phyloP scores from a whole-genome alignment of 768 basidiomycete species.

The Mycena polygramma region DNA sequence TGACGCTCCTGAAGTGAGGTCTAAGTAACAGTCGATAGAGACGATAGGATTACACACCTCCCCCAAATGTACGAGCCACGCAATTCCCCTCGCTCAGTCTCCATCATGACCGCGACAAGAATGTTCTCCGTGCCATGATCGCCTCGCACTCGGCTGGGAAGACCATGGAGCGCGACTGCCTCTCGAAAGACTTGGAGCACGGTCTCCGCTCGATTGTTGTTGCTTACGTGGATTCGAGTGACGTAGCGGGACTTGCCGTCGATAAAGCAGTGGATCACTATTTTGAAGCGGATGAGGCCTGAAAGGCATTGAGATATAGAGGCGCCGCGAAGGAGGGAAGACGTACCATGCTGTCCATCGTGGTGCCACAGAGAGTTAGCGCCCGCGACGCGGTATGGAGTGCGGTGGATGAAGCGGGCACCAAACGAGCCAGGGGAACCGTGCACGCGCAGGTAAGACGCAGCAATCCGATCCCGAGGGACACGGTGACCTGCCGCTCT shows the following conservation, averaged over 20 bases:
- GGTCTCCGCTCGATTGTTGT: conserved; percentile 56
- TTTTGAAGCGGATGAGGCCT: conserved; percentile 13
- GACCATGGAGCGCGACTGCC: conserved; percentile 41
- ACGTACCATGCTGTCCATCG: conserved; percentile 51
- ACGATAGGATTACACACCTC: conserved; percentile 37
- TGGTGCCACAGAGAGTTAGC: conserved; percentile 52
- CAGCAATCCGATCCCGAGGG: conserved; percentile 29
- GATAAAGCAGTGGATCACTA: conserved; percentile 51
- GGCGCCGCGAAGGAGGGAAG: neutral
- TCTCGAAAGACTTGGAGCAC: conserved; percentile 52
- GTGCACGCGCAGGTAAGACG: conserved; percentile 24
- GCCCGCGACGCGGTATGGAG: conserved; percentile 39
- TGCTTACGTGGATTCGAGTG: conserved; percentile 48
- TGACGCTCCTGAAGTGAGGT: conserved; percentile 48
- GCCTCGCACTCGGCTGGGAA: conserved; percentile 46
- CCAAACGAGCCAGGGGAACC: conserved; percentile 37
- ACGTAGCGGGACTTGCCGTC: conserved; percentile 56
- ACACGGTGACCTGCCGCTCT: conserved; percentile 28
- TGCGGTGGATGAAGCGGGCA: conserved; percentile 34
- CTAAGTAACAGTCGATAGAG: conserved; percentile 4
- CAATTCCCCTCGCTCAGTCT: conserved; percentile 37
- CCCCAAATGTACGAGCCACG: conserved; percentile 56
- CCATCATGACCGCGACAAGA: conserved; percentile 47
- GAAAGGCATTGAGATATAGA: neutral
- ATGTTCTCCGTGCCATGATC: conserved; percentile 45